Base-by-base conservation (phyloP, 441 rosid genomes). In the Capsella rubella region DNA sequence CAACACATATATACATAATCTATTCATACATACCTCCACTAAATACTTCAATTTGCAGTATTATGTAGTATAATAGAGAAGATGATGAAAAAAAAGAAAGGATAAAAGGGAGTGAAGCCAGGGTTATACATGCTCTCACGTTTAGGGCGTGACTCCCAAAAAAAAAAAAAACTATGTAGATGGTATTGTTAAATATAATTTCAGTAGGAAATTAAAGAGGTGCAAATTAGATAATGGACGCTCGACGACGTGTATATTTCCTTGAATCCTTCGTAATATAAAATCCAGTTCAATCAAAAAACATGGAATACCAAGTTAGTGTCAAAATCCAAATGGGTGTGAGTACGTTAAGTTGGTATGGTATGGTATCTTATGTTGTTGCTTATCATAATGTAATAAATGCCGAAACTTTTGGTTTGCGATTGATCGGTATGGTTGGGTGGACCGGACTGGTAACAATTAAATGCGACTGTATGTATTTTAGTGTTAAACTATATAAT, bases 71-170 rank as follows among this genome's bases (percentile, higher is more conserved):
- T 13, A 45, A 15, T 39, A 51, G 60, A 67, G 73, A 67, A 74
- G 55, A 59, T 8, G 35, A 45, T 47, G 52, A 50, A 27, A 73
- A 73, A 40, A 42, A 50, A 27, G 57, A 49, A 40, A 42, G 25
- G 42, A 25, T 12, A 34, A 45, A 21, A 75, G 74, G 61, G 69
- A 61, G 68, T 60, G 69, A 51, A 59, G 68, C 29, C 62, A 67
- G 62, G 51, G 29, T 27, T 29, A 50, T 50, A 40, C 55, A 73
- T 58, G 62, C 29, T 52, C 53, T 63, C 75, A 64, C 69, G 79
- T 70, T 64, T 70, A 69, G 54, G 75, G 75, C 67, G 75, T 76
- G 75, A 76, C 61, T 69, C 64, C 52, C 25, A 21, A 21, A 21
- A 21, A 21, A 21, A 21, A 21, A 21, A 21, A 49, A 40, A 67